Conservation (phyloP, 2,329 filamentous ascomycete species). For the Exophiala sp. region DNA sequence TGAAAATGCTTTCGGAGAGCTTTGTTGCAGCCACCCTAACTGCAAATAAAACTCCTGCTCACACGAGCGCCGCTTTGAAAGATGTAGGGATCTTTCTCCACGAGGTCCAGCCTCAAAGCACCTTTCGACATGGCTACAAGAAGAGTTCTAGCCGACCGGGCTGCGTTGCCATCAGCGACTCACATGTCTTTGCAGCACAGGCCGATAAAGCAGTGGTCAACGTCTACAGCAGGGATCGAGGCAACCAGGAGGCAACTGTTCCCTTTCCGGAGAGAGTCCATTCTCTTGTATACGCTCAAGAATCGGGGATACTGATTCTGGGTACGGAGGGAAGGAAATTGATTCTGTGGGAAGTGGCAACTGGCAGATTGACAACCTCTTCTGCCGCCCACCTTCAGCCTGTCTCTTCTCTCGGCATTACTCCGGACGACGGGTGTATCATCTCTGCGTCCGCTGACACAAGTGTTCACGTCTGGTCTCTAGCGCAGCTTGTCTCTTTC, state of each 20-base stretch:
- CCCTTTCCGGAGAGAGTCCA: constrained; percentile 83
- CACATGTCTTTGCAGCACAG: constrained; percentile 87
- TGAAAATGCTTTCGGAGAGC: constrained; percentile 44
- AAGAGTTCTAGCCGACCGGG: constrained; percentile 79
- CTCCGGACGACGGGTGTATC: constrained; percentile 54
- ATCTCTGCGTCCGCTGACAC: constrained; percentile 58
- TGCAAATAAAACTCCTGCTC: constrained; percentile 32
- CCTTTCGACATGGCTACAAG: constrained; percentile 76
- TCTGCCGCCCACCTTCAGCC: constrained; percentile 40
- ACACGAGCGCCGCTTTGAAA: constrained; percentile 51
- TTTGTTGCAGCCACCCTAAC: constrained; percentile 44
- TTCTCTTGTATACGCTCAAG: constrained; percentile 64
- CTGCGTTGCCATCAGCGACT: constrained; percentile 70
- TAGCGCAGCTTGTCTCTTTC: constrained; percentile 66
- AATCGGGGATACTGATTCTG: constrained; percentile 59
- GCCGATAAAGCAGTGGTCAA: constrained; percentile 86
- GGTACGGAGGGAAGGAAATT: constrained; percentile 81
- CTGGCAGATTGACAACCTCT: constrained; percentile 42
- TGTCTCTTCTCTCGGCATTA: constrained; percentile 67
- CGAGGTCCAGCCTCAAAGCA: constrained; percentile 68
- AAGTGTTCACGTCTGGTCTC: constrained; percentile 86
- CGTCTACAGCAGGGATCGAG: constrained; percentile 77
- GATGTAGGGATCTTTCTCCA: constrained; percentile 86
- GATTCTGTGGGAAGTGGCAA: constrained; percentile 82
- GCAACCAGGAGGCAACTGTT: constrained; percentile 81